Evolutionary conservation across 2,329 filamentous ascomycete species (phyloP), one percentile per base, ranked within the genome.

Genomic region (Sarocladium oryzae): DNA sequence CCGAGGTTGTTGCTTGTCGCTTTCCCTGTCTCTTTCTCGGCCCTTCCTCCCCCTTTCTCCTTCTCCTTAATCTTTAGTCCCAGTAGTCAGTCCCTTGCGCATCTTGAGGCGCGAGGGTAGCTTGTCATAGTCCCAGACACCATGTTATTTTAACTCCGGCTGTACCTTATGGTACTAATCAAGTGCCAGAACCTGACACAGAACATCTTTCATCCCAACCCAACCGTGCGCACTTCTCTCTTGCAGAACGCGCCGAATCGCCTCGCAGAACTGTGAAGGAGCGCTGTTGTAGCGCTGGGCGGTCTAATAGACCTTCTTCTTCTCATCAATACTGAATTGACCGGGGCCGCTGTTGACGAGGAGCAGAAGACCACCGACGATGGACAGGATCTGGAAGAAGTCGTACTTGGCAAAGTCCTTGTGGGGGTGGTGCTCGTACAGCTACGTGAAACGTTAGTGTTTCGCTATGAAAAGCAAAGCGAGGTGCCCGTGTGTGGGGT

Each of bases 341-440:
- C 93, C 93, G 9, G 93, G 93, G 55, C 93, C 93, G 82, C 93
- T 96, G 82, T 99, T 99, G 74, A 97, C 91, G 59, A 99, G 82
- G 58, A 99, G 85, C 53, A 99, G 80, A 53, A 99, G 88, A 69
- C 93, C 93, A 57, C 93, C 93, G 58, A 97, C 92, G 67, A 99
- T 99, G 50, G 93, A 99, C 51, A 99, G 79, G 62, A 97, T 96
- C 78, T 99, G 93, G 85, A 99, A 99, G 79, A 99, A 99, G 70
- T 99, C 93, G 81, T 99, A 99, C 76, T 99, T 99, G 78, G 93
- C 93, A 67, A 99, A 99, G 72, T 99, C 93, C 82, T 97, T 97
- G 80, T 97, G 92, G 46, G 93, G 93, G 77, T 99, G 93, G 75
- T 95, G 88, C 60, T 92, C 87, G 76, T 97, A 92, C 59, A 99